A percentile compares a stretch with the other conserved stretches of the same genome.
Evolutionary conservation across 345 rosid species (phyloP).

Genomic region (Lepidium didymum): DNA sequence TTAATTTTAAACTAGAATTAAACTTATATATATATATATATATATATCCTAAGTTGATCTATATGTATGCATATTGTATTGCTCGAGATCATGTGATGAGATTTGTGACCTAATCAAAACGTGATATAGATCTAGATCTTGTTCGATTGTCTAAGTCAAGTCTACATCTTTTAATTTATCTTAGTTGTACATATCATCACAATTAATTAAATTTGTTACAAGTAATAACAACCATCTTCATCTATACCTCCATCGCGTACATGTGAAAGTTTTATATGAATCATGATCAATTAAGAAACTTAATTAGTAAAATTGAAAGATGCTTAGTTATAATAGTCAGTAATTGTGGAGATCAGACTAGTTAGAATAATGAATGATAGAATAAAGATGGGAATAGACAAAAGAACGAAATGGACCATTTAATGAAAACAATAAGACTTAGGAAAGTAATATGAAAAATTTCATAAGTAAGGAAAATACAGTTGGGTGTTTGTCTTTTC

Average conservation of each 20-base stretch:
- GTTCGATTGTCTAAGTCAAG: conserved; percentile 8
- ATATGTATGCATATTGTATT: background rate
- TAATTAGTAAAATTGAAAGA: background rate
- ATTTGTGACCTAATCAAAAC: conserved; percentile 24
- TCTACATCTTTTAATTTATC: conserved; percentile 8
- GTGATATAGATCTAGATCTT: conserved; percentile 25
- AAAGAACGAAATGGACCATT: conserved; percentile 22
- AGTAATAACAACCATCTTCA: background rate
- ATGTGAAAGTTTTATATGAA: background rate
- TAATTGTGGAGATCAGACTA: background rate
- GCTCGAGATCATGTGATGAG: conserved; percentile 20
- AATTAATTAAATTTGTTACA: conserved; percentile 2
- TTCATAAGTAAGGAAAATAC: conserved; percentile 8
- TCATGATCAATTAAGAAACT: background rate
- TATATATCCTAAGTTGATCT: background rate
- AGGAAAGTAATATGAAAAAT: conserved; percentile 6
- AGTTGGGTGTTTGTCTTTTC: conserved; percentile 30
- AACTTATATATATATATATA: no score
- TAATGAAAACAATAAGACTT: background rate
- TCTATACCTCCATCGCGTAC: background rate
- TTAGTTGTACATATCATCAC: conserved; percentile 1
- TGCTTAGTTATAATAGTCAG: background rate
- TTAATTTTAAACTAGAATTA: background rate
- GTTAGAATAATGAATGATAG: background rate
- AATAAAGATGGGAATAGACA: background rate